Base-by-base conservation (phyloP, 495 filamentous ascomycete genomes). In the Schizothecium vesticola region DNA sequence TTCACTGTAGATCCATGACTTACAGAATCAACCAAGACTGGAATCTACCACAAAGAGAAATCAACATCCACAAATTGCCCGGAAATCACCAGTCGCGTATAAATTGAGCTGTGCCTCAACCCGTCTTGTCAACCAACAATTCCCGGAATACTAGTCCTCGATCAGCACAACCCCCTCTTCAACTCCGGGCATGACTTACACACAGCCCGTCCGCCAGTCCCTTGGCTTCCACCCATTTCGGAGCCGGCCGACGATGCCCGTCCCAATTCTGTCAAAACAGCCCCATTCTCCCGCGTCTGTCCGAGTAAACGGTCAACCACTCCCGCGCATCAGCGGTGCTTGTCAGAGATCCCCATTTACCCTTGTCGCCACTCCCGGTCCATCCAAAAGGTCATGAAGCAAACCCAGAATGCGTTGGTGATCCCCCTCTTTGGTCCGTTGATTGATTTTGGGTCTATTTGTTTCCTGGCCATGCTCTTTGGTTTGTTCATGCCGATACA, bases 321-420 rank as follows among this genome's bases (percentile, higher is more conserved):
- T 22, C 21, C 23, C n/a, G 19, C 7, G 23, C 21, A 24, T 11
- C 23, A 33, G 3, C 57, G 67, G 63, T 62, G 43, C 62, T 23
- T 51, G 61, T 69, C 6, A 61, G 56, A 69, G 67, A 69, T 69
- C 62, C 36, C 25, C 67, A 65, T 69, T 69, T 69, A 69, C 28
- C 67, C 67, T 65, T 61, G 51, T 26, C 29, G 29, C 65, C 24
- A n/a, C 6, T 19, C 57, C 28, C 59, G 59, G 21, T 61, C 24
- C 21, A 29, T 36, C 60, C 57, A 57, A 36, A 16, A 25, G 29
- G 12, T 10, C 22, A 43, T 23, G 19, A 12, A 61, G 29, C 24
- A 16, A 26, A 7, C 25, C 33, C 26, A 12, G 23, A 33, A 19
- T 31, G 26, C 19, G 13, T 16, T n/a, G 25, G 24, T 31, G 43